Evolutionary conservation across 164 flowering plant genomes (phyloP).

Genomic region (Kingdonia uniflora): DNA sequence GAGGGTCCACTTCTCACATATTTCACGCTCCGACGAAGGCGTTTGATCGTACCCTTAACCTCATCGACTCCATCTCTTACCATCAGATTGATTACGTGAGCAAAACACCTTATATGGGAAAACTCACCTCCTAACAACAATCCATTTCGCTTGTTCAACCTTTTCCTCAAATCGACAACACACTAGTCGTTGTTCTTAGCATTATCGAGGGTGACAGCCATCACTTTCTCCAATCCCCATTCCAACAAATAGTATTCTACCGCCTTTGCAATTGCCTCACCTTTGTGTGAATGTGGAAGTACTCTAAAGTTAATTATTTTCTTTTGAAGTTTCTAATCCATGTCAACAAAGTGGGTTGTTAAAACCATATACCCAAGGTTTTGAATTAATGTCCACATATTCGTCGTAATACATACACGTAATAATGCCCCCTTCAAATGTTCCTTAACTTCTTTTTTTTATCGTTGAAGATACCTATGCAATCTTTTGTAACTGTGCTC

Average conservation of each 20-base stretch:
- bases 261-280: conserved; percentile 1
- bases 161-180: conserved; percentile 1
- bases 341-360: not conserved
- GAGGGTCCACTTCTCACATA: conserved; percentile 4
- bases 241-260: conserved; percentile 1
- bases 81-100: not conserved
- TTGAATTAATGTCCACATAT: conserved; percentile 1
- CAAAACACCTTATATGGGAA: conserved; percentile 4
- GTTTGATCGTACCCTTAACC: not conserved
- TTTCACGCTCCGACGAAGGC: not conserved
- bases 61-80: not conserved
- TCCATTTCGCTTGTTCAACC: not conserved
- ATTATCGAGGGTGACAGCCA: conserved; percentile 3
- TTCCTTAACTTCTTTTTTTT: not conserved
- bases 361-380: not conserved
- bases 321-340: conserved; percentile 1
- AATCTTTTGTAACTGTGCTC: not conserved
- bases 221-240: not conserved
- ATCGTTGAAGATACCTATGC: not conserved
- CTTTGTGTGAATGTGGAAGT: conserved; percentile 1
- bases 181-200: not conserved
- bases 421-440: not conserved
- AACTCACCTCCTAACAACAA: not conserved
- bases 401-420: not conserved
- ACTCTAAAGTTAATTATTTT: not conserved